Evolutionary conservation across 352 stramenopile genomes (phyloP), one percentile per base, ranked within the genome.

Genomic region (Globisporangium abappressorium): DNA sequence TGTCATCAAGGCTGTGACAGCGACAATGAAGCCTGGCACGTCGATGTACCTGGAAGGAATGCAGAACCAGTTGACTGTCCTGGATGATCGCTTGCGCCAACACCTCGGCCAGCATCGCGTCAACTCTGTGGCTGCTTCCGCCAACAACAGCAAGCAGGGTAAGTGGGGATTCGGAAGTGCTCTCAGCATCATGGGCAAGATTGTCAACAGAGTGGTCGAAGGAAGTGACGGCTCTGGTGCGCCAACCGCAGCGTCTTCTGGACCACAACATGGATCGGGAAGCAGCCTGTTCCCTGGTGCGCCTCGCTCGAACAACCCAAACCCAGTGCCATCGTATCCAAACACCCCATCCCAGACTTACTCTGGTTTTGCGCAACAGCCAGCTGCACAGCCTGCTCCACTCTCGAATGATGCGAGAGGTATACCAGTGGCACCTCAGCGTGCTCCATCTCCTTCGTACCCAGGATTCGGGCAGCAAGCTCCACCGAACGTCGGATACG

Each of bases 11-110:
- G 72, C 73, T 5, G 80, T 92, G 68, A 93, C 75, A 20, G 75
- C 84, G 34, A 95, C 76, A 4, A 94, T 89, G 84, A 94, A 94
- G 69, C 87, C 82, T 14, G 88, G 82, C 18, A 82, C 82, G 26
- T 96, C 89, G 1, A 89, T 93, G 83, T 95, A 96, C 67, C 64
- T 96, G 28, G 89, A 96, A 68, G 88, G 85, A 24, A 91, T 96
- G 82, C 85, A 94, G 70, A 94, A 91, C 70, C 89, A 96, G 57
- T 71, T 96, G 14, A 88, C 87, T 22, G 87, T 96, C 11, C 68
- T 96, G 30, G 89, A 96, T 59, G 89, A 96, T 64, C 87, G 89
- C 2, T 59, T 96, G 61, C 83, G 87, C n/a, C 85, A 94, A 62
- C 85, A 95, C 68, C 79, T 96, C 22, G 89, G 89, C 2, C 84